Percentiles rank a stretch among this genome's conserved stretches.
Evolutionary conservation across 2,329 filamentous ascomycete genomes (phyloP).

Genomic region (Niveomyces coronatus): DNA sequence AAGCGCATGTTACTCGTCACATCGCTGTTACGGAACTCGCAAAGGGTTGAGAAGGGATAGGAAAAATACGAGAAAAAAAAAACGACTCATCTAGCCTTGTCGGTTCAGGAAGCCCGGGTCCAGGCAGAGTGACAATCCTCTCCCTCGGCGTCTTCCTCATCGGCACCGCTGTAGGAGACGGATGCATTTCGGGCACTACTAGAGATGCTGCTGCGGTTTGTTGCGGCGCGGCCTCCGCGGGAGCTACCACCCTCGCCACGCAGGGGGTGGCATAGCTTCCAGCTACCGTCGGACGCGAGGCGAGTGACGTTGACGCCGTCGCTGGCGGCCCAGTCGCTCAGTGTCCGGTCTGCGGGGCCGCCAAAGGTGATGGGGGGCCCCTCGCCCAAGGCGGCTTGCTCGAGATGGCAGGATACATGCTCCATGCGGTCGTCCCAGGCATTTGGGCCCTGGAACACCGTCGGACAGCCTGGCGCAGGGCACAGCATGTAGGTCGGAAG

Average conservation of each 20-base stretch:
- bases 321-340: constrained; percentile 31
- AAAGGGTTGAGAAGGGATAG: too few relatives aligned
- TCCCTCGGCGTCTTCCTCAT: constrained; percentile 20
- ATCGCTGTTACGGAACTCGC: too few relatives aligned
- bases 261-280: constrained; percentile 25
- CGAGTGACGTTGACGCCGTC: constrained; percentile 28
- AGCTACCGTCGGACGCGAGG: constrained; percentile 15
- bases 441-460: constrained; percentile 47
- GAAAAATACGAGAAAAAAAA: too few relatives aligned
- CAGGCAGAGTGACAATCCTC: constrained; percentile 14
- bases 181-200: neutral
- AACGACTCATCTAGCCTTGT: too few relatives aligned
- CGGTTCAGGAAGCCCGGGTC: neutral
- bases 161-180: neutral
- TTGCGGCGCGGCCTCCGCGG: constrained; percentile 1
- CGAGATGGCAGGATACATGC: constrained; percentile 73
- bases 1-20: too few relatives aligned
- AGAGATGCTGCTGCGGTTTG: constrained; percentile 2
- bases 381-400: constrained; percentile 29
- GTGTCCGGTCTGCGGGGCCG: constrained; percentile 24
- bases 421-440: constrained; percentile 82
- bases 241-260: constrained; percentile 11
- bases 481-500: constrained; percentile 53
- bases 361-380: constrained; percentile 27
- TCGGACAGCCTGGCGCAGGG: constrained; percentile 48